Evolutionary conservation across 495 filamentous ascomycete genomes (phyloP), one percentile per base, ranked within the genome.

Genomic region (Lichenothelia convexa): DNA sequence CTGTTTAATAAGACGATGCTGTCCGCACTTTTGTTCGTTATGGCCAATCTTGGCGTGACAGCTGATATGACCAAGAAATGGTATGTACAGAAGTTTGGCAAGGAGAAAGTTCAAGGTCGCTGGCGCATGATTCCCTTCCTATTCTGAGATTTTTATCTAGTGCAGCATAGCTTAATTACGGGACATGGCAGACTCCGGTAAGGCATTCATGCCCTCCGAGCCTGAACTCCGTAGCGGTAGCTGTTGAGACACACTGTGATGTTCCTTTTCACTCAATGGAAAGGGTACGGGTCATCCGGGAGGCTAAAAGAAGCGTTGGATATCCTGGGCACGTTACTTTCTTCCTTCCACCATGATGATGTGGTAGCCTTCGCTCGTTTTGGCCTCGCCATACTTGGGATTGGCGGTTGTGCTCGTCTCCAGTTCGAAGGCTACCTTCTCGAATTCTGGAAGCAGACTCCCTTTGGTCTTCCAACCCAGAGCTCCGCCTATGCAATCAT

Each of bases 361-460:
- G 58, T 94, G 86, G 64, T 93, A 93, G n/a, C 86, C 86, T 59
- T 75, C 75, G 6, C 65, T 63, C 2, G 83, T 87, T 62, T 91
- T 92, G 21, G 73, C 77, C 59, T 91, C 80, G 11, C 59, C 80
- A 51, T 68, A 80, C 48, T 75, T 78, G 5, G 85, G 81, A 40
- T 64, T 80, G 9, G 50, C 67, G n/a, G 75, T 82, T 16, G 78
- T 76, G 52, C 78, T 85, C 0, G 72, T 61, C 45, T 81, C 76
- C 26, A 94, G 62, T 17, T 74, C 73, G 47, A 77, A 93, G 7
- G 84, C 86, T 3, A 73, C 73, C 47, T 75, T 74, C 51, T 89
- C 84, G 50, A 93, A 94, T 6, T 70, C 66, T 4, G 70, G 64
- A 27, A 86, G 65, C 33, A 93, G 50, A 42, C 63, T 71, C 0